These are phyloP conservation scores for Rhizopus sp. DNA, from an alignment of 371 early-diverging fungal species.

Conservation along the genomic window DNA sequence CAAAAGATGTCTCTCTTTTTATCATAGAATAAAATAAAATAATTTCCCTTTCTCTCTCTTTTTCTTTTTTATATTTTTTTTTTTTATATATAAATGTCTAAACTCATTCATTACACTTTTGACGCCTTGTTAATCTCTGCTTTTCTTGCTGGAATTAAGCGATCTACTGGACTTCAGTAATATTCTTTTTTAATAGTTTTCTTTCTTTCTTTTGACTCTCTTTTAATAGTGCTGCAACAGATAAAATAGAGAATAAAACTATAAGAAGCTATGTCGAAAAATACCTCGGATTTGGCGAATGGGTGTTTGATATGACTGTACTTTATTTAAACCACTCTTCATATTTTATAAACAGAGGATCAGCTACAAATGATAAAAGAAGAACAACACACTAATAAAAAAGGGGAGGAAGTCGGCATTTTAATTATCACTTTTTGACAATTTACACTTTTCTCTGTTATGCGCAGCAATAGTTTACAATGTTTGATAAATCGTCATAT, in stretches of 20 bases:
- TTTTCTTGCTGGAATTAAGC: slow-evolving; percentile 75
- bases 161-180: slow-evolving; percentile 68
- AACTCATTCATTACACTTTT: slow-evolving; percentile 64
- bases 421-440: slow-evolving; percentile 1
- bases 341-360: slow-evolving; percentile 62
- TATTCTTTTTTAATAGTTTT: slow-evolving; percentile 5
- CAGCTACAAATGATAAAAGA: slow-evolving; percentile 18
- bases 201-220: not conserved
- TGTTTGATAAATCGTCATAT: too few species aligned
- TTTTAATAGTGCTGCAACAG: slow-evolving; percentile 50
- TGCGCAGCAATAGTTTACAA: too few species aligned
- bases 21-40: too few species aligned
- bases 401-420: not conserved
- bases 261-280: slow-evolving; percentile 54
- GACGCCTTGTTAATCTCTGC: slow-evolving; percentile 76
- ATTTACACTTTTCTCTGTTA: too few species aligned
- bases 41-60: not conserved
- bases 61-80: not conserved
- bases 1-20: slow-evolving; percentile 3
- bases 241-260: slow-evolving; percentile 58
- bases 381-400: not conserved
- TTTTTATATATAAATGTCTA: slow-evolving; percentile 35
- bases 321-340: slow-evolving; percentile 55
- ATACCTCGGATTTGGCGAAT: slow-evolving; percentile 71
- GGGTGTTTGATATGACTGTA: slow-evolving; percentile 61